Evolutionary conservation across 2,329 filamentous ascomycete species (phyloP), one percentile per base, ranked within the genome.

Genomic region (Ascochyta koolunga): DNA sequence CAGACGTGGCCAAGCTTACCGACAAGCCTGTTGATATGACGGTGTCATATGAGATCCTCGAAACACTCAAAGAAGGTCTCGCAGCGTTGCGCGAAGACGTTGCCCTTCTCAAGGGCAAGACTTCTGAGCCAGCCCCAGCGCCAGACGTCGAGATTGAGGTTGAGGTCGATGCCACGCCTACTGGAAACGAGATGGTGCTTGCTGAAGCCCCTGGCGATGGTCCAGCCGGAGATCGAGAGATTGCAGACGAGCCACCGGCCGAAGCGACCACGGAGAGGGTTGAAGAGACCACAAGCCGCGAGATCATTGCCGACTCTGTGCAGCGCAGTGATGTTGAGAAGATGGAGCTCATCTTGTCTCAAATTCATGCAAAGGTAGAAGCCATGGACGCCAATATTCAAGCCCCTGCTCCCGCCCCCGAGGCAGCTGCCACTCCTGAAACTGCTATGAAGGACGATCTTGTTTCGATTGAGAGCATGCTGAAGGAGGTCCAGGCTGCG

Each of bases 1-100:
- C 84, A 15, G 93, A 97, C 62, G 83, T 96, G 43, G 80, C 84
- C 59, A 88, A 88, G 67, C 82, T 95, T 15, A 81, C 86, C 19
- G 87, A 93, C 69, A 95, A 91, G 76, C 90, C 92, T 5, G 79
- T 86, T 0, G 92, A 96, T 65, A 83, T 93, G 74, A 93, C 89
- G 0, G 87, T 91, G 52, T 93, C 90, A 55, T 90, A 96, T 60
- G 92, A 97, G 74, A 93, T 97, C 46, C 81, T 97, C 1, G 90
- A 96, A 55, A 91, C 90, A 0, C 82, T 98, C 50, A 96, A 89
- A 71, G 83, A 87, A n/a, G 93, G 92, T 0, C 79, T 98, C 8
- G 86, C 89, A 37, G 83, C 83, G 33, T 82, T 98, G 15, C 87
- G 87, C 47, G 82, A 84, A 2, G 93, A 97, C 42, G 90, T 97